Base-by-base conservation (phyloP, 2,329 filamentous ascomycete genomes). In the Cadophora sp. region DNA sequence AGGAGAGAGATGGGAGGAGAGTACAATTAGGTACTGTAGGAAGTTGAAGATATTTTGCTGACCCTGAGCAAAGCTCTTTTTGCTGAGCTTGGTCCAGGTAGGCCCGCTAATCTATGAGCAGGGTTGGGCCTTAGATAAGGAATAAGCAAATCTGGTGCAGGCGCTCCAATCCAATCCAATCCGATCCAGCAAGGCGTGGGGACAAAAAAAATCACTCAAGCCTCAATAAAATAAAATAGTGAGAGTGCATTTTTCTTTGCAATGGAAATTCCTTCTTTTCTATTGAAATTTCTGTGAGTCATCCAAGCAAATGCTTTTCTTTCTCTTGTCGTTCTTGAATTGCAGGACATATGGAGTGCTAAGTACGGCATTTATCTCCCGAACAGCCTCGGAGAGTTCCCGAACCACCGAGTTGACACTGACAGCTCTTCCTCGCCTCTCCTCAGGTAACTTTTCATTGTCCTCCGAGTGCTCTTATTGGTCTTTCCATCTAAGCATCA, bases 1-100 rank as follows among this genome's bases (percentile, higher is more conserved):
- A 65, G 59, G 66, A 62, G 70, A 67, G 59, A 64, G 20, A 58
- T 62, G 47, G 58, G 60, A 47, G 43, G 61, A 56, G 59, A 53
- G 48, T 27, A 20, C 53, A 48, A 43, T 62, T 39, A 39, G 36
- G 36, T 11, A 39, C 36, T 13, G 48, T 53, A 53, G 58, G 45
- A 41, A 33, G 33, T 24, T 65, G 63, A 56, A 55, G 43, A 59
- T 45, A 62, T 53, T 59, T 64, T 27, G 61, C 45, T 64, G 60
- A 59, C 43, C 33, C 45, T 63, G 47, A 62, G 20, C 7, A 58
- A 51, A 61, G 63, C 58, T 62, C 47, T 39, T 50, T 51, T 62
- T 51, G 59, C 27, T 30, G 50, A 53, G 50, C 50, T 53, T 53
- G 24, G 50, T 53, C 50, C 50, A 53, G 24, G 50, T 53, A 27